phyloP scores from a whole-genome alignment of 2,329 filamentous ascomycete species.

The Hypomyces rosellus region DNA sequence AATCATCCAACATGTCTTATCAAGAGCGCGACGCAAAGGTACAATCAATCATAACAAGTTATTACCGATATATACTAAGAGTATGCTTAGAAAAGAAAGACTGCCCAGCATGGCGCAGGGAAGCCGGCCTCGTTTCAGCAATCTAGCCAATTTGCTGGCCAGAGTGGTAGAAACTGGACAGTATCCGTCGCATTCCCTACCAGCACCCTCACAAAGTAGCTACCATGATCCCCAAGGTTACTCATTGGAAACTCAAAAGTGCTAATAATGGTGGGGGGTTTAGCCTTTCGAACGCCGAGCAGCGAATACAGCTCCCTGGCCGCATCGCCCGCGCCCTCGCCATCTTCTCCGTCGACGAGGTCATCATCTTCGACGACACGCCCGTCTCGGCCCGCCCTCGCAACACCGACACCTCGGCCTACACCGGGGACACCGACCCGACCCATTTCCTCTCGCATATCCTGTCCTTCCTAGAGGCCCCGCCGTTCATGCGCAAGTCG shows the following conservation, averaged over 20 bases:
- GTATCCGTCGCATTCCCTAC: slow-evolving; percentile 72
- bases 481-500: slow-evolving; percentile 69
- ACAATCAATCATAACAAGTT: background rate
- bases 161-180: slow-evolving; percentile 59
- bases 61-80: slow-evolving; percentile 1
- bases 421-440: slow-evolving; percentile 68
- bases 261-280: too few species aligned
- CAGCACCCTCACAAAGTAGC: slow-evolving; percentile 69
- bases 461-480: slow-evolving; percentile 75
- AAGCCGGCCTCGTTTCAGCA: slow-evolving; percentile 49
- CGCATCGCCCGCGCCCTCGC: slow-evolving; percentile 75
- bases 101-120: slow-evolving; percentile 33
- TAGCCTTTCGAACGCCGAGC: slow-evolving; percentile 66
- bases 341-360: slow-evolving; percentile 79
- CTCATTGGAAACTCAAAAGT: background rate
- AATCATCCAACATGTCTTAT: slow-evolving; percentile 23
- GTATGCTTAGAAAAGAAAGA: slow-evolving; percentile 43
- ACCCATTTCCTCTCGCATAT: slow-evolving; percentile 75
- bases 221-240: background rate
- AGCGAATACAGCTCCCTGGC: slow-evolving; percentile 65
- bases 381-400: slow-evolving; percentile 39
- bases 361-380: slow-evolving; percentile 73
- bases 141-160: slow-evolving; percentile 61
- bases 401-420: slow-evolving; percentile 43
- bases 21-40: slow-evolving; percentile 29